Base-by-base conservation (phyloP, 805 yeast species). In the Candida patagonica region DNA sequence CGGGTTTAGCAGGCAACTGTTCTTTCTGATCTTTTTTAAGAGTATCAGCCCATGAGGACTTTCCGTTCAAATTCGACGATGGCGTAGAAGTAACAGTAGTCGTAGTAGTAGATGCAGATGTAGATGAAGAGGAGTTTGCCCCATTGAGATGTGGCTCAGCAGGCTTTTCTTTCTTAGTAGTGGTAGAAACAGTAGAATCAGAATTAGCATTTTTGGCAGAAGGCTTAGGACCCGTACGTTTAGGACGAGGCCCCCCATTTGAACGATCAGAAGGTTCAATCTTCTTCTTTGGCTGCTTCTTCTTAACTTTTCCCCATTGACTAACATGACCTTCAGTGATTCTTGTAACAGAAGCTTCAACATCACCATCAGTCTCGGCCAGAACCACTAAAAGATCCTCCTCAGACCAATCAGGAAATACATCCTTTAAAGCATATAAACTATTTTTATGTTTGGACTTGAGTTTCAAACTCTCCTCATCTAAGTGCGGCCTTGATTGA, bases 231-330 rank as follows among this genome's bases (percentile, higher is more conserved):
- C 30, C 19, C n/a, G 26, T 20, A 16, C 27, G 22, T 20, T 7
- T 12, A 6, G 37, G 17, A 3, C 16, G 25, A 13, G 36, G 30
- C n/a, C 42, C 40, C 16, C 29, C 12, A 23, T 42, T 36, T 32
- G 26, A 13, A 19, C 35, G 43, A 15, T 42, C 15, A 20, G 45
- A 27, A 35, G 56, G 35, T 2, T 57, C 30, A 12, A 55, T 38
- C 33, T 41, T 46, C 40, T 34, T 50, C 41, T 34, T 46, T 39
- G 41, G 42, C 31, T 42, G 51, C 56, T 48, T 58, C 63, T 63
- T 82, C 62, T 78, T 79, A 47, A 85, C 95, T 52, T 88, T 92
- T 57, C 86, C 96, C 96, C 97, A 89, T 62, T 82, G 85, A 50
- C 81, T 72, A 27, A 85, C 94, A 54, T 82, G 81, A 49, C 95